Evolutionary conservation across 768 basidiomycete genomes (phyloP).

Genomic region (Rhizopogon rudus): DNA sequence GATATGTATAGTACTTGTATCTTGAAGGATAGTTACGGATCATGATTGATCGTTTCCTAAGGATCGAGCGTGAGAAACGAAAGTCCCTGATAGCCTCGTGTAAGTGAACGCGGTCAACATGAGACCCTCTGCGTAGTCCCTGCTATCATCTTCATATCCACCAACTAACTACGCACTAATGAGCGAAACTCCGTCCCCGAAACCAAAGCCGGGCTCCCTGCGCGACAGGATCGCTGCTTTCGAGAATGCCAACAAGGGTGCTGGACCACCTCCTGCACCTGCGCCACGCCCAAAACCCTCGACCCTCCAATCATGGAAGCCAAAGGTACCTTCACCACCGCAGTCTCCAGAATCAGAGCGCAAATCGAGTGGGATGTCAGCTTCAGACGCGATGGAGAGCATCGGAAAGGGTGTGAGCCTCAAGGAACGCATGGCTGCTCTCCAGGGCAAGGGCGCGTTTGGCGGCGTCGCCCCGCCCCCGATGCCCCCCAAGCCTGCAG

Average conservation of each 20-base stretch:
- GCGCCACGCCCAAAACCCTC: constrained; percentile 62
- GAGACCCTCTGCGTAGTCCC: not conserved
- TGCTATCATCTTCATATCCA: constrained; percentile 4
- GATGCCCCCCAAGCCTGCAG: constrained; percentile 52
- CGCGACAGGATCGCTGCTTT: constrained; percentile 88
- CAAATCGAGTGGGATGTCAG: constrained; percentile 55
- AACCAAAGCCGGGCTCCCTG: constrained; percentile 70
- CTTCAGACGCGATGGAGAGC: constrained; percentile 83
- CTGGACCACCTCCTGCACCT: constrained; percentile 27
- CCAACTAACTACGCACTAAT: constrained; percentile 25
- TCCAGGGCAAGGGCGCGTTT: constrained; percentile 81
- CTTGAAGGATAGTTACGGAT: not conserved
- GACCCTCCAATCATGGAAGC: constrained; percentile 63
- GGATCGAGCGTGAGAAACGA: not conserved
- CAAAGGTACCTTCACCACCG: constrained; percentile 45
- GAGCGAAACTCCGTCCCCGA: constrained; percentile 56
- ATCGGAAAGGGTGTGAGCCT: constrained; percentile 77
- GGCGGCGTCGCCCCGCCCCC: constrained; percentile 47
- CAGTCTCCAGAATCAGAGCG: constrained; percentile 25
- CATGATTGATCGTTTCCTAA: not conserved
- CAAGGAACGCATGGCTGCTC: constrained; percentile 92
- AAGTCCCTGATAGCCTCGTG: not conserved
- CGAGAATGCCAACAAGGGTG: constrained; percentile 58
- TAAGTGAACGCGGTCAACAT: not conserved
- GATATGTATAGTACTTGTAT: too few species aligned